phyloP scores from a whole-genome alignment of 2,329 filamentous ascomycete species.

The Aspergillus fischeri region DNA sequence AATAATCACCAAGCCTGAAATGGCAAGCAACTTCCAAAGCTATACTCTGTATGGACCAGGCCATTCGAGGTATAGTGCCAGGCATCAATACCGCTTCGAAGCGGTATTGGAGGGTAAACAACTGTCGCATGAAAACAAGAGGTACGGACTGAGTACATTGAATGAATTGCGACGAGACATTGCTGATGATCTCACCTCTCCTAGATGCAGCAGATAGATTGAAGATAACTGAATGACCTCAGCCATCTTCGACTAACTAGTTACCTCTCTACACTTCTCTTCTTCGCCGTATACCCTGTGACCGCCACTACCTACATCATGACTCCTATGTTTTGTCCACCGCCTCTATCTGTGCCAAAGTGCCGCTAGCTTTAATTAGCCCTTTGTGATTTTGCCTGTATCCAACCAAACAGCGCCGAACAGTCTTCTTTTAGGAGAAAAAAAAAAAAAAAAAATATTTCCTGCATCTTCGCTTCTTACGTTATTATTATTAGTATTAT shows the following conservation, averaged over 20 bases:
- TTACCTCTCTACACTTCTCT: too few relatives aligned
- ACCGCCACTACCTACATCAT: background rate
- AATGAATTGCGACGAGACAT: too few relatives aligned
- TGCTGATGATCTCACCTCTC: too few relatives aligned
- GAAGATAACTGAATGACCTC: too few relatives aligned
- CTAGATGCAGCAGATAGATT: too few relatives aligned
- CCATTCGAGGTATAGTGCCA: background rate
- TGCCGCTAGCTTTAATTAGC: background rate
- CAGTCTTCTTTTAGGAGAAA: background rate
- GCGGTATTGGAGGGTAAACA: background rate
- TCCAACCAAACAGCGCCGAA: background rate
- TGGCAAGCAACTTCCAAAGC: background rate
- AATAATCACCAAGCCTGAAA: background rate
- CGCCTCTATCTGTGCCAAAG: background rate
- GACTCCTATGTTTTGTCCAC: background rate
- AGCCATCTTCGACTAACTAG: background rate
- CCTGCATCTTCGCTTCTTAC: background rate
- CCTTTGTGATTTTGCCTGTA: background rate
- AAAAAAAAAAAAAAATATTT: background rate
- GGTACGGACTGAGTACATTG: too few relatives aligned
- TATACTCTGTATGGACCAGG: background rate
- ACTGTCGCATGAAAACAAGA: background rate
- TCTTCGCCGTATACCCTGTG: background rate
- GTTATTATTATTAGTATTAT: background rate
- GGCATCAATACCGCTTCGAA: background rate